A percentile compares a stretch with the other conserved stretches of the same genome.
Conservation (phyloP, 352 stramenopile genomes). For the Peronospora farinosa region DNA sequence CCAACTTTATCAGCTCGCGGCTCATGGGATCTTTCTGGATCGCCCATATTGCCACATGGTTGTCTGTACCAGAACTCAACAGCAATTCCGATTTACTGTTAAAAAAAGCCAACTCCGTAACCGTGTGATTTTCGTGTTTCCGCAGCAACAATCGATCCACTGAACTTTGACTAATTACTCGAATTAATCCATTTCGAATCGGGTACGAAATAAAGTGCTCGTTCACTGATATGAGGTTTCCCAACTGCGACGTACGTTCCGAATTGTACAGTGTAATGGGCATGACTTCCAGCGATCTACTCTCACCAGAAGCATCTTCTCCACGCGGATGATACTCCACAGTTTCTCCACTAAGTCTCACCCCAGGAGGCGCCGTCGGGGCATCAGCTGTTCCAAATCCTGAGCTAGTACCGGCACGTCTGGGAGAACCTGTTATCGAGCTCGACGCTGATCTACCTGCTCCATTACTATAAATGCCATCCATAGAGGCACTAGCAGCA, state of each 20-base stretch:
- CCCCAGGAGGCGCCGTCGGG: conserved; percentile 34
- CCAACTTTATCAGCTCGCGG: conserved; percentile 55
- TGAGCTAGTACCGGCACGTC: conserved; percentile 21
- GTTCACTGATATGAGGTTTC: conserved; percentile 75
- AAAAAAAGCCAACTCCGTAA: conserved; percentile 78
- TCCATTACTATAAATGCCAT: conserved; percentile 34
- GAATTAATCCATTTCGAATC: conserved; percentile 77
- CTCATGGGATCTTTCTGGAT: conserved; percentile 66
- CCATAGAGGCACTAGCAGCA: conserved; percentile 30
- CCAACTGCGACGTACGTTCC: conserved; percentile 61
- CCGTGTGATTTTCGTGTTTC: conserved; percentile 64
- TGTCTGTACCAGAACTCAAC: conserved; percentile 58
- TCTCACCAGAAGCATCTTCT: conserved; percentile 34
- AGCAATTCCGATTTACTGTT: conserved; percentile 61
- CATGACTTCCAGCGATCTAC: conserved; percentile 71
- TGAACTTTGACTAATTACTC: conserved; percentile 76
- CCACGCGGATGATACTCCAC: conserved; percentile 49
- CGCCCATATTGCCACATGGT: conserved; percentile 69
- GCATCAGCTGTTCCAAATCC: conserved; percentile 19
- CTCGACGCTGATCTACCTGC: conserved; percentile 32
- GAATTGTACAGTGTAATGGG: conserved; percentile 80
- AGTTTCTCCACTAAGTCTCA: conserved; percentile 38
- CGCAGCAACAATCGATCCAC: conserved; percentile 66
- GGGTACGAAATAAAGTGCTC: conserved; percentile 84
- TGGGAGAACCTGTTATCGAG: conserved; percentile 40